These are phyloP conservation scores for Onygena corvina DNA, from an alignment of 2,329 filamentous ascomycete genomes.

Conservation along the genomic window DNA sequence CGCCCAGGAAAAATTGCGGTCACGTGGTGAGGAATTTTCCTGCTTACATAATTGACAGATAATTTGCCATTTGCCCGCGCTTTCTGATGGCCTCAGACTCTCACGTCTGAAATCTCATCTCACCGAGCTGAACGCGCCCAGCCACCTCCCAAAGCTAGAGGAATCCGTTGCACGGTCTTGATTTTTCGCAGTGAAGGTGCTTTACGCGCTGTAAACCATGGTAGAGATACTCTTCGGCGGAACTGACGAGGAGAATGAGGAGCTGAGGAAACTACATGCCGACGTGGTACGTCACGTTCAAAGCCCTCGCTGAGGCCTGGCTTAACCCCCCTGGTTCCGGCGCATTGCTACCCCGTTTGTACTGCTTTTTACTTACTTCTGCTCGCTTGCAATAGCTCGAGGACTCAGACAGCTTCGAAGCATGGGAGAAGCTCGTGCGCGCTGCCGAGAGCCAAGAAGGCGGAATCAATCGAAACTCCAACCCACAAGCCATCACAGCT, in stretches of 20 bases:
- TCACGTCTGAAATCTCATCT: background rate
- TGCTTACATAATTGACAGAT: background rate
- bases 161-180: background rate
- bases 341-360: background rate
- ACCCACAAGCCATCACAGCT: conserved; percentile 77
- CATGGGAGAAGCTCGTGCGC: conserved; percentile 84
- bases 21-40: background rate
- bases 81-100: conserved; percentile 1
- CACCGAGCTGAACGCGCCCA: background rate
- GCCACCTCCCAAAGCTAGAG: background rate
- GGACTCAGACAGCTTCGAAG: conserved; percentile 83
- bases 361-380: conserved; percentile 5
- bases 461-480: conserved; percentile 91
- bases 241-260: conserved; percentile 67
- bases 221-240: conserved; percentile 62
- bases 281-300: conserved; percentile 53
- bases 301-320: background rate
- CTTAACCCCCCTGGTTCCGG: background rate
- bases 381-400: conserved; percentile 35
- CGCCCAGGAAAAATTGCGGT: background rate
- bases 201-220: conserved; percentile 37
- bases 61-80: conserved; percentile 5
- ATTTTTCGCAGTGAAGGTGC: background rate
- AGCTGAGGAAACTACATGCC: conserved; percentile 64
- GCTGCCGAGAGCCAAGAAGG: conserved; percentile 77